Evolutionary conservation across 148 eudicot species (phyloP).

Genomic region (Simmondsia chinensis): DNA sequence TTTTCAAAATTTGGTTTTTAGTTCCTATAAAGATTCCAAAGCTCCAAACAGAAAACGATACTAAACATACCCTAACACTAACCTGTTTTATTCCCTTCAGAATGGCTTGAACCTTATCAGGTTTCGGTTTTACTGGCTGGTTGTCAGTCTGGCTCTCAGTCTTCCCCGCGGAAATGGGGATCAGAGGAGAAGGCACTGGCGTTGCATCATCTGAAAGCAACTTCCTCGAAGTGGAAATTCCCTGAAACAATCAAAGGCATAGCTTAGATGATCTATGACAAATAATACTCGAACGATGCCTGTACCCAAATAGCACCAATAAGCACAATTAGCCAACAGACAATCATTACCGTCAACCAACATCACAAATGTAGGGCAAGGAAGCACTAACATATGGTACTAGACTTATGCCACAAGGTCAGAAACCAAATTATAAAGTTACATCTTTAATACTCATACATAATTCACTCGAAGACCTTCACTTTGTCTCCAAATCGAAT

Average conservation of each 20-base stretch:
- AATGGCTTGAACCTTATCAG: conserved; percentile 72
- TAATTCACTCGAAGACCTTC: too few species aligned
- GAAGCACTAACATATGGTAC: not conserved
- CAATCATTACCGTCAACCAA: not conserved
- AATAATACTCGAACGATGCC: not conserved
- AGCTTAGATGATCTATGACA: not conserved
- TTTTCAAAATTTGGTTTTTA: not conserved
- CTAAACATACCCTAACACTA: not conserved
- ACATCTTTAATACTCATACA: too few species aligned
- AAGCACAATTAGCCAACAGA: not conserved
- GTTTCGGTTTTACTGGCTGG: conserved; percentile 57
- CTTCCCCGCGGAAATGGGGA: conserved; percentile 55
- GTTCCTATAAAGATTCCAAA: too few species aligned
- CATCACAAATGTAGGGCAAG: not conserved
- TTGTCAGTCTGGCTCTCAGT: conserved; percentile 40
- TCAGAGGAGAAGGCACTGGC: conserved; percentile 73
- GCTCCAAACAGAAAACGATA: too few species aligned
- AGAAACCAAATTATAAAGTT: too few species aligned
- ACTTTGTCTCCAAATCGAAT: too few species aligned
- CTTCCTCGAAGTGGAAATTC: conserved; percentile 51
- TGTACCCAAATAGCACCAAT: not conserved
- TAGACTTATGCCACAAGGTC: not conserved
- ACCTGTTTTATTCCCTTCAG: conserved; percentile 82
- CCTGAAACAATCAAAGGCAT: conserved; percentile 26
- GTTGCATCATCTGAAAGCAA: conserved; percentile 54